Base-by-base conservation (phyloP, 78 protist species). In the Dictyostelium capitatum region DNA sequence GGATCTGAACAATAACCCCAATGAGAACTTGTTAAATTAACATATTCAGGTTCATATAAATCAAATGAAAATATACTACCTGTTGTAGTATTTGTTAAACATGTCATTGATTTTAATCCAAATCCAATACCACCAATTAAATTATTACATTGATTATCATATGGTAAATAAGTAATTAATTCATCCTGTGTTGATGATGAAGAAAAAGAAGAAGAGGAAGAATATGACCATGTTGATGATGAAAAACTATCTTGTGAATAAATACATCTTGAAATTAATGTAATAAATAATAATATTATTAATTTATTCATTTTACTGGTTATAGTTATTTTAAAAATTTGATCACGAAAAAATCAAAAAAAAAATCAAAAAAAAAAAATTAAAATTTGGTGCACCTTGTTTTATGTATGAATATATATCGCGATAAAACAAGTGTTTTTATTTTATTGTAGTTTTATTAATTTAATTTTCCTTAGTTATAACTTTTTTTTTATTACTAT, bases 401-500 rank as follows among this genome's bases (percentile, higher is more conserved):
- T n/a, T n/a, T n/a, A n/a, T n/a, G n/a, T n/a, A n/a, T n/a, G n/a
- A n/a, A n/a, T n/a, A n/a, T n/a, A n/a, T n/a, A 28, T 25, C 9
- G 32, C 25, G 3, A 11, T 28, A n/a, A 28, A 8, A 6, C 41
- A 19, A 8, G 15, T 2, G 41, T 2, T 23, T 3, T 64, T 28
- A 2, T 11, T 9, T 48, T 48, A 48, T 9, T 9, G 53, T 48
- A 48, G 8, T 9, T 9, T 9, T 48, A 48, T n/a, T 37, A 37
- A 37, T 37, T 37, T 37, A 37, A 37, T 37, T 37, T 37, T 37
- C 43, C 43, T 37, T 37, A 37, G 2, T 37, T 37, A 37, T 37
- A 37, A 37, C 57, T 41, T 56, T 20, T 41, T 67, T 82, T 73
- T 82, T 82, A 6, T 43, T 75, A 11, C 20, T 19, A 43, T 87